Percentiles rank a stretch among this genome's conserved stretches.
phyloP scores from a whole-genome alignment of 1,284 basidiomycete species.

The Schizopora paradoxa region DNA sequence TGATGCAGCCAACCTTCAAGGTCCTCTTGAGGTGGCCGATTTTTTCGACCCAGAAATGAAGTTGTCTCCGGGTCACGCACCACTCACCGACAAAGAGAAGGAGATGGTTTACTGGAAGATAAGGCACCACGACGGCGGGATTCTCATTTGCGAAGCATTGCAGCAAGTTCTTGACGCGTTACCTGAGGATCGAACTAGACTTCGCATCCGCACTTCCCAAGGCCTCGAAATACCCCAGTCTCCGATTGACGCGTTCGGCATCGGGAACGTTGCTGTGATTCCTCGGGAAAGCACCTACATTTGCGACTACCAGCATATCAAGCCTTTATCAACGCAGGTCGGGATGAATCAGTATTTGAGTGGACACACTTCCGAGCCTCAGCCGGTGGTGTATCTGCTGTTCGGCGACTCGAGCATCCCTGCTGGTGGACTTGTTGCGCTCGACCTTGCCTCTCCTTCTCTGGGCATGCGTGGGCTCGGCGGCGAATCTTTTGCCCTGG shows the following conservation, averaged over 20 bases:
- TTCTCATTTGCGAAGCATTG: slow-evolving; percentile 3
- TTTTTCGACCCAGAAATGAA: slow-evolving; percentile 6
- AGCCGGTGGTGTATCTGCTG: slow-evolving; percentile 8
- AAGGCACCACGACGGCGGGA: slow-evolving; percentile 14
- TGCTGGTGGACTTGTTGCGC: neutral
- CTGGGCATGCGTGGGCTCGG: slow-evolving; percentile 9
- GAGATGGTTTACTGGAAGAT: slow-evolving; percentile 13
- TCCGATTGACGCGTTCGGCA: slow-evolving; percentile 3
- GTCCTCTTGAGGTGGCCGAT: slow-evolving; percentile 4
- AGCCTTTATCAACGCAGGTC: neutral
- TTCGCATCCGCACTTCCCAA: slow-evolving; percentile 10
- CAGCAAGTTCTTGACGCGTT: slow-evolving; percentile 13
- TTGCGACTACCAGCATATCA: neutral
- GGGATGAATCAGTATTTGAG: slow-evolving; percentile 5
- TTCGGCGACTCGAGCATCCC: neutral
- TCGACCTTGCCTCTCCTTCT: slow-evolving; percentile 5
- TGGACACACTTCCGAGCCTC: neutral
- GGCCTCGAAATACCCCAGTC: neutral
- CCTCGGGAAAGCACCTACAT: slow-evolving; percentile 6
- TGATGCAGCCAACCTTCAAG: neutral
- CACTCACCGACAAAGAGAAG: slow-evolving; percentile 3
- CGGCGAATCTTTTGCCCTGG: slow-evolving; percentile 9
- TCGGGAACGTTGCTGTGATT: slow-evolving; percentile 3
- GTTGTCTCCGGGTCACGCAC: no score
- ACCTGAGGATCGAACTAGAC: slow-evolving; percentile 2